phyloP scores from a whole-genome alignment of 2,329 filamentous ascomycete species.

The Tolypocladium tropicale region DNA sequence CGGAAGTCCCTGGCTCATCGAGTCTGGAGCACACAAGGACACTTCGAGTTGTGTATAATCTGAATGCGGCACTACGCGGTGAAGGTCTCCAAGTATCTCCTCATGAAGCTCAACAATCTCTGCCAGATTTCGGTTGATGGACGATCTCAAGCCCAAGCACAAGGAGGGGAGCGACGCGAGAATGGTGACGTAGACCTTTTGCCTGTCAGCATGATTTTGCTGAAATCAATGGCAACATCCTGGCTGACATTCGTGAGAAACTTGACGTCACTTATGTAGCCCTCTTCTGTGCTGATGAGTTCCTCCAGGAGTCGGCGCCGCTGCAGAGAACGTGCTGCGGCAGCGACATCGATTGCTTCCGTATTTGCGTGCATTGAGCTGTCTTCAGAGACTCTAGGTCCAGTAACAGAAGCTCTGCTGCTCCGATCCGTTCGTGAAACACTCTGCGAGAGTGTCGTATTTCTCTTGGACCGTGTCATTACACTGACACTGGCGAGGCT shows the following conservation, averaged over 20 bases:
- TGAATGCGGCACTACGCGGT: slow-evolving; percentile 58
- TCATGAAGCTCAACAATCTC: slow-evolving; percentile 79
- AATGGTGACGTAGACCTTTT: slow-evolving; percentile 63
- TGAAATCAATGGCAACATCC: neutral
- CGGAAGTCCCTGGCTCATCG: neutral
- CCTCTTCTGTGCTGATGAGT: slow-evolving; percentile 74
- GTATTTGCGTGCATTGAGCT: slow-evolving; percentile 49
- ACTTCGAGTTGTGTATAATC: slow-evolving; percentile 40
- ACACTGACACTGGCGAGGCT: slow-evolving; percentile 67
- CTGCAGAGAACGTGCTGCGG: slow-evolving; percentile 62
- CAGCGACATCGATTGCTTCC: slow-evolving; percentile 51
- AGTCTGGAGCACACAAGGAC: slow-evolving; percentile 3
- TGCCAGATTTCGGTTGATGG: slow-evolving; percentile 69
- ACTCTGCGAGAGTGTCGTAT: slow-evolving; percentile 38
- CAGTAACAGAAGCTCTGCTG: slow-evolving; percentile 49
- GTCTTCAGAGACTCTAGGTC: slow-evolving; percentile 53
- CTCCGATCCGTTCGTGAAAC: slow-evolving; percentile 52
- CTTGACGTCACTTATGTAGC: slow-evolving; percentile 79
- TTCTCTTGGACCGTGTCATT: slow-evolving; percentile 47
- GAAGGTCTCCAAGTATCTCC: slow-evolving; percentile 65
- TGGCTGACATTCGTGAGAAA: slow-evolving; percentile 72
- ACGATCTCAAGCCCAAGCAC: slow-evolving; percentile 54
- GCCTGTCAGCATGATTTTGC: slow-evolving; percentile 7
- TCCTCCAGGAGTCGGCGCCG: slow-evolving; percentile 77
- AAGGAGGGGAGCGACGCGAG: slow-evolving; percentile 59